These are phyloP conservation scores for Phytophthora foliorum DNA, from an alignment of 352 stramenopile genomes.

Conservation along the genomic window DNA sequence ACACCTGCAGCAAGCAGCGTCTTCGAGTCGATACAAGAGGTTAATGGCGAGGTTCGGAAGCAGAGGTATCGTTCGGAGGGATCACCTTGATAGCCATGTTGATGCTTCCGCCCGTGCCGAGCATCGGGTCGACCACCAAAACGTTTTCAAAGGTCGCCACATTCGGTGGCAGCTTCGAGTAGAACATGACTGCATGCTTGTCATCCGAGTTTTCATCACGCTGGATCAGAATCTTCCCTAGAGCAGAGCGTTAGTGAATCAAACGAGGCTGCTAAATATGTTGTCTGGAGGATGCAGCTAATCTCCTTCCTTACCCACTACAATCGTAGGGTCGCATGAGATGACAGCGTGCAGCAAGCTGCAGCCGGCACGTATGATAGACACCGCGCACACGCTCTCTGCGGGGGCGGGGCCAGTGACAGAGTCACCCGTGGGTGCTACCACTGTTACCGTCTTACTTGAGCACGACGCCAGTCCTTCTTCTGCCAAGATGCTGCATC, in stretches of 20 bases:
- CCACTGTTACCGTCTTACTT: slow-evolving; percentile 50
- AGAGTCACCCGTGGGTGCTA: slow-evolving; percentile 67
- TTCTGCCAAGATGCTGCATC: slow-evolving; percentile 66
- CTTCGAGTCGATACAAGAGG: slow-evolving; percentile 23
- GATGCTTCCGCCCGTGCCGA: slow-evolving; percentile 92
- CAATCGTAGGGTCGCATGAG: slow-evolving; percentile 77
- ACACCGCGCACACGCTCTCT: slow-evolving; percentile 89
- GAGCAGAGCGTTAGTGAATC: not conserved
- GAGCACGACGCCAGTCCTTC: slow-evolving; percentile 70
- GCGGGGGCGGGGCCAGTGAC: slow-evolving; percentile 54
- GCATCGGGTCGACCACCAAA: slow-evolving; percentile 97
- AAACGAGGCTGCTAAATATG: not conserved
- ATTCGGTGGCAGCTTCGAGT: slow-evolving; percentile 93
- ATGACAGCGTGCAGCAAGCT: slow-evolving; percentile 91
- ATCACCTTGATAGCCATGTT: slow-evolving; percentile 89
- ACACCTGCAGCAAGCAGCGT: slow-evolving; percentile 87
- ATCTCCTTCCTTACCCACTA: slow-evolving; percentile 59
- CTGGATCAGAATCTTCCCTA: slow-evolving; percentile 97
- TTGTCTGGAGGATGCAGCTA: not conserved
- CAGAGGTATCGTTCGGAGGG: not conserved
- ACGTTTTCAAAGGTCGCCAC: slow-evolving; percentile 84
- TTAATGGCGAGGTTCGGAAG: not conserved
- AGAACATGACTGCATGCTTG: slow-evolving; percentile 92
- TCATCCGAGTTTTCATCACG: slow-evolving; percentile 90
- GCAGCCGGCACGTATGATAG: slow-evolving; percentile 94